These are phyloP conservation scores for Mortierella sp. DNA, from an alignment of 371 early-diverging fungal genomes.

Conservation along the genomic window DNA sequence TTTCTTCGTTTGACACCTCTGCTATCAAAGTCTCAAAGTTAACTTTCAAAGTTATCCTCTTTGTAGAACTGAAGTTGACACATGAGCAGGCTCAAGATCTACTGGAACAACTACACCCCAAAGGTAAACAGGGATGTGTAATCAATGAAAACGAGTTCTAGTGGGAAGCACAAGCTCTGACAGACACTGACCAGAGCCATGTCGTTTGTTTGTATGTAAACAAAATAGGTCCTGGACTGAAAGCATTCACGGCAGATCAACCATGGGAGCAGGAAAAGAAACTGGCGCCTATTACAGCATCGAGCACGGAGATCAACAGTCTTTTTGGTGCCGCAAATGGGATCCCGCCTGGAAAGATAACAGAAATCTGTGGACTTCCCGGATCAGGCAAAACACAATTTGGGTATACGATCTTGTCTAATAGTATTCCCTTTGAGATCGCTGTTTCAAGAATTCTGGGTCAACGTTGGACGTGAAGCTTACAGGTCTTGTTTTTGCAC, in stretches of 20 bases:
- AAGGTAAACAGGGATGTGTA: slow-evolving; percentile 8
- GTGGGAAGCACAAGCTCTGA: neutral
- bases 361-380: slow-evolving; percentile 57
- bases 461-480: neutral
- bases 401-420: slow-evolving; percentile 47
- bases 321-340: slow-evolving; percentile 37
- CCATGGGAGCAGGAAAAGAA: slow-evolving; percentile 30
- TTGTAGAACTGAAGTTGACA: slow-evolving; percentile 34
- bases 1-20: neutral
- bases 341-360: slow-evolving; percentile 44
- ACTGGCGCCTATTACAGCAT: slow-evolving; percentile 43
- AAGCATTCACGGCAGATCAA: slow-evolving; percentile 21
- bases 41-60: neutral
- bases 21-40: neutral
- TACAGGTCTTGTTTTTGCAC: neutral
- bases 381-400: slow-evolving; percentile 71
- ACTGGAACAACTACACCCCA: slow-evolving; percentile 21
- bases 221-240: neutral
- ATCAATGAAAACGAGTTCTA: neutral
- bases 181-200: neutral
- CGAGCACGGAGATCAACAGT: slow-evolving; percentile 33
- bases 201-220: neutral
- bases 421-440: too few relatives aligned
- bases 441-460: neutral
- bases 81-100: slow-evolving; percentile 28